Evolutionary conservation across 176 grass and related monocot species (phyloP), one percentile per base, ranked within the genome.

Genomic region (Triticum timopheevii): DNA sequence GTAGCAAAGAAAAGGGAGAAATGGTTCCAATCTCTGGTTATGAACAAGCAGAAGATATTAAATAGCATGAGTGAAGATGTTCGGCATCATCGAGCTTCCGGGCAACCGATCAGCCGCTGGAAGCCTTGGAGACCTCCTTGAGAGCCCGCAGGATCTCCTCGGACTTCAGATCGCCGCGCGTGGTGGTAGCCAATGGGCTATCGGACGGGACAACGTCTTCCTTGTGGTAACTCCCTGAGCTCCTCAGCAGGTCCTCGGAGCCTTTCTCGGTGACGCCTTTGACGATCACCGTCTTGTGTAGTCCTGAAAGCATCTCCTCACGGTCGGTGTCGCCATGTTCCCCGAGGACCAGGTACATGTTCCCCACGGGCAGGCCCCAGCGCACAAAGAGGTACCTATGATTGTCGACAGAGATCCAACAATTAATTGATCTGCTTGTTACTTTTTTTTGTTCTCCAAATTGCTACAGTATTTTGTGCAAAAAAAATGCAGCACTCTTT

Each of bases 381-480:
- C 97, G 93, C 33, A 99, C 92, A 31, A 91, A 99, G 30, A 99
- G 76, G 38, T 99, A 99, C 94, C 97, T 99, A 69, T 28, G 61
- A 56, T 86, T 65, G 4, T 73, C 8, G 0, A 1, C 34, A 49
- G 33, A 54, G 34, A 39, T 76, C 25, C 6, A 15, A 40, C 40
- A 23, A 16, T 15, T 17, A 82, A 13, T 15, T 13, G 78, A 31
- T 10, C 13, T 64, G 13, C 2, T 10, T 35, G 12, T 2, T 38
- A 10, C 8, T 31, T 27, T 12, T 12, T 56, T 8, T 6, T 67
- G 38, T 8, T 78, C 50, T 40, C 16, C 65, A 33, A 81, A 83
- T 61, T 74, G 58, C 44, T 61, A 80, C 77, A 73, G 52, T 61
- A 19, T 22, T 59, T 58, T 58, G 0, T 58, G 42, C 2, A 58